Evolutionary conservation across 139 green algal species (phyloP), one percentile per base, ranked within the genome.

Genomic region (Coelastrella sp.): DNA sequence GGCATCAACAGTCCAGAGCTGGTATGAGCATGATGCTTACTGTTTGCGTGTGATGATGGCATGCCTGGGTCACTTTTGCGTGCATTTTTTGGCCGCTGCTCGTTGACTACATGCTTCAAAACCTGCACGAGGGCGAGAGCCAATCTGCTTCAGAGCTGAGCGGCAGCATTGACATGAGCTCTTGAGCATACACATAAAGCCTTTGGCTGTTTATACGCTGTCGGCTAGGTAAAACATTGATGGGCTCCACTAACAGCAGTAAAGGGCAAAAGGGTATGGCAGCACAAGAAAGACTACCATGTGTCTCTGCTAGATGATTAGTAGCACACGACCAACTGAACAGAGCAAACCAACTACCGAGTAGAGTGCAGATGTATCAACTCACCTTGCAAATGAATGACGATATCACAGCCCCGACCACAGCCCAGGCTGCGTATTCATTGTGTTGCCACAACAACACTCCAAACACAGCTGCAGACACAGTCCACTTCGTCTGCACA

Each of bases 31-130:
- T 76, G 3, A 14, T n/a, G 59, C 92, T 93, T 87, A 95, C 90
- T 96, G 82, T 94, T 95, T 19, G 92, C 88, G 13, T 93, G 91
- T 22, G 93, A 95, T 8, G 93, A 95, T 0, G 92, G 93, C 90
- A 94, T 96, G 17, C 94, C 93, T 8, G 90, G 91, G 83, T 95
- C 96, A 3, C 74, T 80, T 88, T 98, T 98, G 0, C 86, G 85
- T 3, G 94, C 95, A 20, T 77, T 85, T 2, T 91, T 77, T 0
- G 97, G 97, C 7, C 97, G 91, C 61, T 94, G 80, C 75, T 96
- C 66, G 13, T 97, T 97, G 79, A 98, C 94, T 5, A 94, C 6
- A 3, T 88, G 59, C 82, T 98, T 98, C 16, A 98, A 84, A 0
- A 92, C 66, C 94, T 95, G 92, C 20, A 80, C 54, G 19, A 80